These are phyloP conservation scores for Thymus mandschuricus DNA, from an alignment of 257 asterid species.

Conservation along the genomic window DNA sequence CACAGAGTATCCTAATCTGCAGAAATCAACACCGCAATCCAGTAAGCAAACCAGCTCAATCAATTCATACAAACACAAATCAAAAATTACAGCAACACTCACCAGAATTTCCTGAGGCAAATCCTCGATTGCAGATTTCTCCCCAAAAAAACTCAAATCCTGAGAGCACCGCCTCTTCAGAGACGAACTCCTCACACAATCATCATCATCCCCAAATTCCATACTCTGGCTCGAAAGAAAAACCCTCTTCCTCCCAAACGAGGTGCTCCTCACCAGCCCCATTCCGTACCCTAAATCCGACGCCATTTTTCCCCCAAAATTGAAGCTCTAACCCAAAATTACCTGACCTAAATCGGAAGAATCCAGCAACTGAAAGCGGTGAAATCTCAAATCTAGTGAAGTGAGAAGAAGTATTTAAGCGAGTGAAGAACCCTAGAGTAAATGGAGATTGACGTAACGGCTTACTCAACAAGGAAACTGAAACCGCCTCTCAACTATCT, in stretches of 20 bases:
- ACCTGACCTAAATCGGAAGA: conserved; percentile 20
- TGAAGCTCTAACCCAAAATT: conserved; percentile 28
- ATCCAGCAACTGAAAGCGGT: conserved; percentile 1
- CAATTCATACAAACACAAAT: not conserved
- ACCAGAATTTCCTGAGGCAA: conserved; percentile 48
- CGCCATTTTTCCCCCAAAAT: conserved; percentile 33
- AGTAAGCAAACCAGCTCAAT: conserved; percentile 20
- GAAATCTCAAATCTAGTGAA: not conserved
- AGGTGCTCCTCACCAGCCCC: conserved; percentile 56
- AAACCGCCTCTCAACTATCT: conserved; percentile 40
- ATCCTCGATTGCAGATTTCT: conserved; percentile 41
- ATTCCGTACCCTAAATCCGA: conserved; percentile 40
- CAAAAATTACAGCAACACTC: conserved; percentile 1
- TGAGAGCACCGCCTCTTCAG: conserved; percentile 49
- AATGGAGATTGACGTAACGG: conserved; percentile 51
- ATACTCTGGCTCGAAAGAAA: conserved; percentile 36
- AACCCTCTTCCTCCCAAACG: conserved; percentile 72
- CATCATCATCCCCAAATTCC: conserved; percentile 32
- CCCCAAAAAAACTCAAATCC: conserved; percentile 26
- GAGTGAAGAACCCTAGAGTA: conserved; percentile 33
- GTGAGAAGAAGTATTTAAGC: not conserved
- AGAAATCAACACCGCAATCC: not conserved
- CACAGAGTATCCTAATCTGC: conserved; percentile 72
- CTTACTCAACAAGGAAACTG: conserved; percentile 45
- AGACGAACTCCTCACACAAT: conserved; percentile 25